Conservation (phyloP, 129 eudicot genomes). For the Oenanthe sinensis region DNA sequence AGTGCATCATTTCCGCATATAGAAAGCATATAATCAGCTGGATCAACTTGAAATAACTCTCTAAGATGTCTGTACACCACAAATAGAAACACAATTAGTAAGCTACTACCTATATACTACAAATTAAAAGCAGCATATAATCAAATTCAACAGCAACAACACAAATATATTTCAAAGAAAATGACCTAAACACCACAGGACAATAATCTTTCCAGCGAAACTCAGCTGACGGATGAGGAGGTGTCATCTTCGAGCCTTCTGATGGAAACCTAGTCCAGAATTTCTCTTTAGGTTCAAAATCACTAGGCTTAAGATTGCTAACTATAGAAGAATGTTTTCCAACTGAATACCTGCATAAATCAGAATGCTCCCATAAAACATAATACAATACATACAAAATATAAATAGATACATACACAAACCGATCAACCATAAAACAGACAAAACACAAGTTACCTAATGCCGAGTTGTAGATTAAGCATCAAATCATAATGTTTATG, state of each 20-base stretch:
- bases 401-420: not conserved
- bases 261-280: constrained; percentile 96
- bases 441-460: constrained; percentile 38
- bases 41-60: constrained; percentile 86
- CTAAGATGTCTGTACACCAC: constrained; percentile 57
- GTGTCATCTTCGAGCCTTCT: constrained; percentile 82
- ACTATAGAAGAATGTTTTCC: constrained; percentile 68
- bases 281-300: constrained; percentile 94
- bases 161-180: not conserved
- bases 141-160: not conserved
- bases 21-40: constrained; percentile 96
- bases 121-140: not conserved
- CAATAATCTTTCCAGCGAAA: constrained; percentile 98
- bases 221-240: constrained; percentile 85
- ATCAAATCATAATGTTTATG: constrained; percentile 91
- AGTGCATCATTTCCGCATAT: constrained; percentile 95
- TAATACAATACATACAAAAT: not conserved
- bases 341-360: constrained; percentile 57
- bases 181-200: constrained; percentile 86
- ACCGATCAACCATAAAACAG: not conserved
- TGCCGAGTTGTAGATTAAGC: constrained; percentile 96
- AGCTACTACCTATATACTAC: not conserved
- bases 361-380: no score
- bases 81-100: constrained; percentile 9
- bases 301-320: constrained; percentile 53